A percentile compares a stretch with the other conserved stretches of the same genome.
phyloP scores from a whole-genome alignment of 208 protist genomes.

The Leishmania tropica region DNA sequence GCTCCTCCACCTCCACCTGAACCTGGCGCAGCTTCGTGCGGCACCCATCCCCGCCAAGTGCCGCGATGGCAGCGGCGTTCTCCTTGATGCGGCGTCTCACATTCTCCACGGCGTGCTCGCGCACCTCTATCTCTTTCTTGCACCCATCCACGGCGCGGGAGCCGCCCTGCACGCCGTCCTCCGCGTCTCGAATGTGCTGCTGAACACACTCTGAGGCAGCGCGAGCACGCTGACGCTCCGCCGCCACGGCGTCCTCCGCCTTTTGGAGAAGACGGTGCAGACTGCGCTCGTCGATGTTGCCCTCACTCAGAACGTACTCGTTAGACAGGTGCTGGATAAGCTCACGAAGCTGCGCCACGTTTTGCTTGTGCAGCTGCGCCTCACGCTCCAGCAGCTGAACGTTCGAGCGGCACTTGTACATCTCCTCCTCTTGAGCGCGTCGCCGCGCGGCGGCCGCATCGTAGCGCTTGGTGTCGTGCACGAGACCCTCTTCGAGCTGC shows the following conservation, averaged over 20 bases:
- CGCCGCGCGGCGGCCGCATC: constrained; percentile 25
- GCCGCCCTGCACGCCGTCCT: constrained; percentile 30
- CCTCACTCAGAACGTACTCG: constrained; percentile 43
- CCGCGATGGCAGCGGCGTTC: constrained; percentile 15
- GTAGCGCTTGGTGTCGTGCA: constrained; percentile 35
- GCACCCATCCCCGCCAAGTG: constrained; percentile 19
- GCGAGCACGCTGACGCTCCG: constrained; percentile 10
- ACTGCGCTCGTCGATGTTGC: constrained; percentile 52
- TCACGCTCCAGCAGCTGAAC: constrained; percentile 58
- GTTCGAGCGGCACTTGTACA: constrained; percentile 36
- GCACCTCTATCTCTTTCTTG: constrained; percentile 70
- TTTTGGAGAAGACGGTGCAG: constrained; percentile 31
- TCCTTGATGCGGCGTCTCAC: constrained; percentile 26
- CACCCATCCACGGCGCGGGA: constrained; percentile 56
- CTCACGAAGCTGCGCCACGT: constrained; percentile 37
- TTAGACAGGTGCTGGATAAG: constrained; percentile 27
- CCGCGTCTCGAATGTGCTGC: constrained; percentile 16
- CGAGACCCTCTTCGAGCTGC: constrained; percentile 34
- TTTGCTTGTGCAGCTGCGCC: constrained; percentile 48
- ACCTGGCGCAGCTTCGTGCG: constrained; percentile 24
- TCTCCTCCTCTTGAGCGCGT: constrained; percentile 41
- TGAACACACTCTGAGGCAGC: neutral
- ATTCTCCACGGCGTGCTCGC: constrained; percentile 15
- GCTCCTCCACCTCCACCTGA: constrained; percentile 35
- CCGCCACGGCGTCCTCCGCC: constrained; percentile 30